phyloP scores from a whole-genome alignment of 306 rosid species.

The Pterocarpus santalinus region DNA sequence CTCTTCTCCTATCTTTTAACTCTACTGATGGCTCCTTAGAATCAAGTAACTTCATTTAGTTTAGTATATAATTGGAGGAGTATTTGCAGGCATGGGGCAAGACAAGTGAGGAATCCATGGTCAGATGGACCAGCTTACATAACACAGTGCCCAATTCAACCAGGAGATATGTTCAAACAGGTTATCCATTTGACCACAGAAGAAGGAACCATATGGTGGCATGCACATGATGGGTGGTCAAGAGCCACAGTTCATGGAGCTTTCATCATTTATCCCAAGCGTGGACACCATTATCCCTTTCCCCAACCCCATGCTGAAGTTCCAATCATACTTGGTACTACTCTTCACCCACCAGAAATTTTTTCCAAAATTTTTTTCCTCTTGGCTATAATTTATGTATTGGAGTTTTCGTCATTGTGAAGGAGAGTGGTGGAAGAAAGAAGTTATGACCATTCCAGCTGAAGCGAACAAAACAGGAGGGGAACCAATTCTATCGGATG shows the following conservation, averaged over 20 bases:
- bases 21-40: no score
- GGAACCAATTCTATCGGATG: constrained; percentile 63
- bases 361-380: neutral
- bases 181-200: constrained; percentile 54
- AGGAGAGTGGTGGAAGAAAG: constrained; percentile 57
- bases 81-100: constrained; percentile 68
- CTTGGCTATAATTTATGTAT: neutral
- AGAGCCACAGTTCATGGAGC: constrained; percentile 78
- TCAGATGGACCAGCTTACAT: constrained; percentile 69
- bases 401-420: neutral
- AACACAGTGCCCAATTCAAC: constrained; percentile 71
- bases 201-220: constrained; percentile 83
- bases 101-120: constrained; percentile 68
- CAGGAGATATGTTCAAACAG: constrained; percentile 55
- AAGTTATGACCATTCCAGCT: constrained; percentile 19
- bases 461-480: constrained; percentile 46
- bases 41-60: no score
- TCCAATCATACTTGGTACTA: constrained; percentile 65
- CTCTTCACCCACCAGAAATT: neutral
- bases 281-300: constrained; percentile 60
- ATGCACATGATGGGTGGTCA: constrained; percentile 69
- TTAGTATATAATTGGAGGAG: neutral
- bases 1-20: no score
- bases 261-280: constrained; percentile 59
- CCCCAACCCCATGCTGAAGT: constrained; percentile 60